These are phyloP conservation scores for Saturnispora hagleri DNA, from an alignment of 805 yeast genomes.

Conservation along the genomic window DNA sequence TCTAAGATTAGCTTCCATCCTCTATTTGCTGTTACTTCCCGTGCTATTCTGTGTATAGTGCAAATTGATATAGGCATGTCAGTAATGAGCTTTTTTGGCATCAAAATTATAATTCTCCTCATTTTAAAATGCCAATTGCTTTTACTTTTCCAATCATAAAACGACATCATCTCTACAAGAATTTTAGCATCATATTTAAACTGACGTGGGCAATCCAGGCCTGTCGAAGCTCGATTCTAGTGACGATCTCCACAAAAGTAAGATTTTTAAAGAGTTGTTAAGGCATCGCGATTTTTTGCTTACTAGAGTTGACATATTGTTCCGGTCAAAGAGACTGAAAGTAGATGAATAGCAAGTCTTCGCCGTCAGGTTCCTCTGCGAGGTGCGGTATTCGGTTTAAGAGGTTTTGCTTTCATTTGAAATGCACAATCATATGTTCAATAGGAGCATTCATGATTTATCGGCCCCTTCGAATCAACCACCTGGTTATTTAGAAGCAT, in stretches of 20 bases:
- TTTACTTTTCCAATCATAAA: no score
- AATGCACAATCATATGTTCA: slow-evolving; percentile 42
- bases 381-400: slow-evolving; percentile 6
- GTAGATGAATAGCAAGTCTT: neutral
- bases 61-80: no score
- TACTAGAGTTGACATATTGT: neutral
- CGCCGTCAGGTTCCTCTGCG: neutral
- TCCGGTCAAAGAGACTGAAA: neutral
- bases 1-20: no score
- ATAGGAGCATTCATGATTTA: slow-evolving; percentile 16
- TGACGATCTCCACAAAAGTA: neutral
- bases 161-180: no score
- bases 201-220: no score
- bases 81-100: no score
- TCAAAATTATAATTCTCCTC: no score
- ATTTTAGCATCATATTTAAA: no score
- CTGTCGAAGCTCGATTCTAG: neutral
- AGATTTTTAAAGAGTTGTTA: neutral
- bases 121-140: no score
- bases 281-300: neutral
- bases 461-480: slow-evolving; percentile 10
- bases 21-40: no score
- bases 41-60: no score
- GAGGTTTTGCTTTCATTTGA: slow-evolving; percentile 65
- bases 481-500: slow-evolving; percentile 19